Conservation (phyloP, 805 yeast genomes). For the Hermanozyma aechmeae region DNA sequence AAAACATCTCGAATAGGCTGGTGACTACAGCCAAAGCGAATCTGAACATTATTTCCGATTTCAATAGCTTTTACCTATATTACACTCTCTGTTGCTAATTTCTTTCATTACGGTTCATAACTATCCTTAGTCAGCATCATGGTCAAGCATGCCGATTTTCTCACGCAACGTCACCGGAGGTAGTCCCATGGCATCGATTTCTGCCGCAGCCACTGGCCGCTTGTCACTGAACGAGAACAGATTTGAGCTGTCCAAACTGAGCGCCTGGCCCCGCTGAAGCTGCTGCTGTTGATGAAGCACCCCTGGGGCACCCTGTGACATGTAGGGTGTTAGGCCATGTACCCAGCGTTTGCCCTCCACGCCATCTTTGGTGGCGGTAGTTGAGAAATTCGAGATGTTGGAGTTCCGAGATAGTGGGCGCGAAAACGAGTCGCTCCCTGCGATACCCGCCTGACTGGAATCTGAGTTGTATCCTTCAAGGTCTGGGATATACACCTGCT, state of each 20-base stretch:
- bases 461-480: constrained; percentile 2
- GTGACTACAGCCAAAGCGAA: no score
- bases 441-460: constrained; percentile 2
- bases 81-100: no score
- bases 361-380: constrained; percentile 70
- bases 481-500: constrained; percentile 5
- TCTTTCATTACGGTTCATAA: no score
- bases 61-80: no score
- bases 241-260: no score
- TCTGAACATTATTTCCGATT: no score
- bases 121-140: constrained; percentile 14
- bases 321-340: constrained; percentile 27
- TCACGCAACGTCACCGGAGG: constrained; percentile 38
- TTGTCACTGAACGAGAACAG: no score
- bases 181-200: constrained; percentile 2
- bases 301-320: constrained; percentile 21
- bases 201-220: constrained; percentile 6
- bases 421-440: constrained; percentile 22
- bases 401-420: constrained; percentile 55
- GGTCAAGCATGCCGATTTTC: constrained; percentile 32
- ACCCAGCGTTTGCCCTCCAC: constrained; percentile 53
- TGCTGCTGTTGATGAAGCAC: constrained; percentile 8
- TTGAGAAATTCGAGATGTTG: constrained; percentile 58
- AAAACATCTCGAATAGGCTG: no score
- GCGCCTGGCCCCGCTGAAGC: no score